Percentiles rank a stretch among this genome's conserved stretches.
These are phyloP conservation scores for Hemileccinum impolitum DNA, from an alignment of 768 basidiomycete species.

Conservation along the genomic window DNA sequence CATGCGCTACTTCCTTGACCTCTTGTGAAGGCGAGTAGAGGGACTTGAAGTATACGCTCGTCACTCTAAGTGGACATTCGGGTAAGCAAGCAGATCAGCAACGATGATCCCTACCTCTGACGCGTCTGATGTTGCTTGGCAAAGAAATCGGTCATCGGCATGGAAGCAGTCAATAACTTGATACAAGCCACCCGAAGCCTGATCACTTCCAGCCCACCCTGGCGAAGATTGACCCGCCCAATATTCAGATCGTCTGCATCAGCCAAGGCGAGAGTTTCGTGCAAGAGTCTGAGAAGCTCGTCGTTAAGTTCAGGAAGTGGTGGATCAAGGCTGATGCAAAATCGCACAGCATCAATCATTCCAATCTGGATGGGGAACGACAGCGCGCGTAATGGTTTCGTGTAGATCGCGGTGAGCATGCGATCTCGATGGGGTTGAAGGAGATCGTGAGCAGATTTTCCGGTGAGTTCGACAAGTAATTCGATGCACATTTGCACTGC, in stretches of 20 bases:
- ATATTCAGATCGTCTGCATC: constrained; percentile 92
- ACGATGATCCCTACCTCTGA: constrained; percentile 56
- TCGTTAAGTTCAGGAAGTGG: constrained; percentile 90
- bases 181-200: constrained; percentile 94
- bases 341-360: constrained; percentile 95
- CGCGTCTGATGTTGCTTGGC: constrained; percentile 79
- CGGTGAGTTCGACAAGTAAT: constrained; percentile 70
- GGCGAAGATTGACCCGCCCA: constrained; percentile 70
- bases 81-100: neutral
- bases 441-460: constrained; percentile 72
- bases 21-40: constrained; percentile 88
- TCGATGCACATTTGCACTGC: constrained; percentile 80
- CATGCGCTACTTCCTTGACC: constrained; percentile 94
- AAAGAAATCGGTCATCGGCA: constrained; percentile 94
- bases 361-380: constrained; percentile 96
- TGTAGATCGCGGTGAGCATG: constrained; percentile 85
- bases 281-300: constrained; percentile 84
- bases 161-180: constrained; percentile 87
- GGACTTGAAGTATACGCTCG: constrained; percentile 96
- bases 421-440: constrained; percentile 82
- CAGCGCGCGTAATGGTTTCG: constrained; percentile 93
- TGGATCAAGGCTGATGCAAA: constrained; percentile 85
- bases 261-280: constrained; percentile 91
- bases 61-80: constrained; percentile 56
- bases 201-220: constrained; percentile 75